These are phyloP conservation scores for Gnomoniopsis smithogilvyi DNA, from an alignment of 2,329 filamentous ascomycete species.

Conservation along the genomic window DNA sequence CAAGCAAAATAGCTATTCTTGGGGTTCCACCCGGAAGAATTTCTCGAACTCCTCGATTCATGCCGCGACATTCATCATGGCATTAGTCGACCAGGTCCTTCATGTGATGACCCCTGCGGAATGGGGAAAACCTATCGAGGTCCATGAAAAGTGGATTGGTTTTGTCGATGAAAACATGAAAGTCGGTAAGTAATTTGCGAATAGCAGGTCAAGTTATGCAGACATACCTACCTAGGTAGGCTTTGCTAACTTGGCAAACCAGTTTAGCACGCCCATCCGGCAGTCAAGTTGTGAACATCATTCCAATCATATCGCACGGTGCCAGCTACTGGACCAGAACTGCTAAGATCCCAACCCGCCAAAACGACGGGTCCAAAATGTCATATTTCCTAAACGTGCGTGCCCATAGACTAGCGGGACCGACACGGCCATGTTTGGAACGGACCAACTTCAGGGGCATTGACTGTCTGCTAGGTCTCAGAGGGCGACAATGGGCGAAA, in stretches of 20 bases:
- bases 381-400: background rate
- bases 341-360: background rate
- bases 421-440: too few relatives aligned
- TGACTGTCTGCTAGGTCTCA: background rate
- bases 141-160: background rate
- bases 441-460: background rate
- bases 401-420: too few relatives aligned
- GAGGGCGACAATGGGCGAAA: background rate
- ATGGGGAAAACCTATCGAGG: background rate
- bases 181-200: background rate
- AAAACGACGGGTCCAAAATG: background rate
- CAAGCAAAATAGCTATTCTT: too few relatives aligned
- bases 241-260: background rate
- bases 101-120: slow-evolving; percentile 2
- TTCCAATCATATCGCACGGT: background rate
- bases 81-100: background rate
- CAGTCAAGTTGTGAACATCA: background rate
- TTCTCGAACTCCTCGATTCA: too few relatives aligned
- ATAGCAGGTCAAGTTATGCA: background rate
- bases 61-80: too few relatives aligned
- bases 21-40: too few relatives aligned
- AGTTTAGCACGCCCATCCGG: background rate
- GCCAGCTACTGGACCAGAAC: slow-evolving; percentile 2
- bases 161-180: background rate
- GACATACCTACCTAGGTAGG: background rate